Conservation (phyloP, 306 rosid species). For the Chamaecrista fasciculata region DNA sequence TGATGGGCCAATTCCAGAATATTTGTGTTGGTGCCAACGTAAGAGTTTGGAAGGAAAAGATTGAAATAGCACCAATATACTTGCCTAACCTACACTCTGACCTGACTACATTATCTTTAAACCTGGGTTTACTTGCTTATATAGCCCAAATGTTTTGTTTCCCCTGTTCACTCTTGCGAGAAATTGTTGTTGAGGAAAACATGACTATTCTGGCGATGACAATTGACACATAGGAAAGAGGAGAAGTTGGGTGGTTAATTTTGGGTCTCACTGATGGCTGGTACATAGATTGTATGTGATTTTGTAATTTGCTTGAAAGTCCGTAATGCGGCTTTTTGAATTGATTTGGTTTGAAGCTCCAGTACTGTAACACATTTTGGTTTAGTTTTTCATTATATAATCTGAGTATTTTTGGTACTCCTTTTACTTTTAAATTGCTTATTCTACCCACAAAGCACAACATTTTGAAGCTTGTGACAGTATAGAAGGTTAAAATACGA, state of each 20-base stretch:
- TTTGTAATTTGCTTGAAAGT: no score
- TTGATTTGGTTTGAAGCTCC: no score
- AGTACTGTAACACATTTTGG: no score
- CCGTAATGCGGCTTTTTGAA: no score
- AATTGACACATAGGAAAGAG: neutral
- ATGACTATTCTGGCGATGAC: conserved; percentile 11
- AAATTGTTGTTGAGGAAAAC: conserved; percentile 21
- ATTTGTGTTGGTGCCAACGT: conserved; percentile 84
- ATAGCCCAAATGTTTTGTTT: conserved; percentile 24
- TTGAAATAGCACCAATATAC: conserved; percentile 37
- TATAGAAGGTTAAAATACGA: no score
- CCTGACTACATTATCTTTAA: conserved; percentile 32
- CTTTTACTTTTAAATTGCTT: no score
- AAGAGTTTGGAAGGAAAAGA: conserved; percentile 42
- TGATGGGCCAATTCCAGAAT: conserved; percentile 72
- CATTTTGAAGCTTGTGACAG: no score
- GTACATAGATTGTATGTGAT: no score
- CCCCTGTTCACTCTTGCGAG: neutral
- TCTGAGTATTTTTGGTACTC: no score
- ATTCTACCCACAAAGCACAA: no score
- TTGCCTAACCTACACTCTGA: conserved; percentile 33
- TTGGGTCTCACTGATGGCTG: no score
- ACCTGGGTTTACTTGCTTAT: conserved; percentile 41
- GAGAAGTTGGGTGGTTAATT: neutral
- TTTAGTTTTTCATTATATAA: no score